Percentiles rank a stretch among this genome's conserved stretches.
phyloP scores from a whole-genome alignment of 148 eudicot species.

The Cornus suecica region DNA sequence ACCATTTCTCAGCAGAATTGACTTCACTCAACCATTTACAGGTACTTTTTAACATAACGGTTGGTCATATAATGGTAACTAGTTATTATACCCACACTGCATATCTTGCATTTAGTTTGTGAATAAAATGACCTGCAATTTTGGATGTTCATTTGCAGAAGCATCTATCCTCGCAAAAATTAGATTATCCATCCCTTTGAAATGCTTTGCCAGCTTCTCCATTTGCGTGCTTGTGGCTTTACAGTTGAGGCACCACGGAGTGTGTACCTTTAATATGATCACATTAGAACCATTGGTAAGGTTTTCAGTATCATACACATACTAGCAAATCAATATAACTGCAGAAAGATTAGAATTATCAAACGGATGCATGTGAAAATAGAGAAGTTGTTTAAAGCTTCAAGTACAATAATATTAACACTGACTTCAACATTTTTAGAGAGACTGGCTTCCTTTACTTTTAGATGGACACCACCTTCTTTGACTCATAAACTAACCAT shows the following conservation, averaged over 20 bases:
- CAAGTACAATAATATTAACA: not conserved
- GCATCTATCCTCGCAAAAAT: conserved; percentile 79
- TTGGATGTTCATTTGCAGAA: conserved; percentile 83
- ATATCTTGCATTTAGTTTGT: not conserved
- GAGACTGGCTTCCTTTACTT: not conserved
- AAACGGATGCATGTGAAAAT: not conserved
- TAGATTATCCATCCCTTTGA: conserved; percentile 66
- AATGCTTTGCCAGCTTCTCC: conserved; percentile 94
- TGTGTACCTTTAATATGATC: conserved; percentile 55
- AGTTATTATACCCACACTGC: not conserved
- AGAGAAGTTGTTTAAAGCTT: not conserved
- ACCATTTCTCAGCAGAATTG: not conserved
- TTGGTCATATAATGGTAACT: not conserved
- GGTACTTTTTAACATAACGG: not conserved
- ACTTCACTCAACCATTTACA: not conserved
- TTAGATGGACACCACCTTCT: not conserved
- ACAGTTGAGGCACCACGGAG: conserved; percentile 87
- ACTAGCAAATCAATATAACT: not conserved
- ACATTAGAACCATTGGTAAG: not conserved
- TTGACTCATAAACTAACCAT: not conserved
- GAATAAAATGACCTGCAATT: conserved; percentile 53
- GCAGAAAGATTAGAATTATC: not conserved
- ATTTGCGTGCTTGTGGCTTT: conserved; percentile 77
- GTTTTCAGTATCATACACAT: not conserved
- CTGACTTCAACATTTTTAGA: not conserved